phyloP scores from a whole-genome alignment of 768 basidiomycete genomes.

The Cystobasidium tubakii region DNA sequence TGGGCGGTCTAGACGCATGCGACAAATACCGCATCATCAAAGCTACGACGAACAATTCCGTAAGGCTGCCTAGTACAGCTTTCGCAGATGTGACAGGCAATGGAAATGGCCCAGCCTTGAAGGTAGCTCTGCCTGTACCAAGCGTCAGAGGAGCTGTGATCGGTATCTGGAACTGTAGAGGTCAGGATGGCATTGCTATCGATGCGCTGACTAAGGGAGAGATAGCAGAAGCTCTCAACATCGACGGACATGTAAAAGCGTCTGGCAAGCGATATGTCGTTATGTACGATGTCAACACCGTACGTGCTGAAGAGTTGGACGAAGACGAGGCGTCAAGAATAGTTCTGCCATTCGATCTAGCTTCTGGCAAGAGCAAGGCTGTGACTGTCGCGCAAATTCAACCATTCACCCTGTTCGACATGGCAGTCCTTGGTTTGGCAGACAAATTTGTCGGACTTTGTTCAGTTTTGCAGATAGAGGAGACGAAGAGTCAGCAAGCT shows the following conservation, averaged over 20 bases:
- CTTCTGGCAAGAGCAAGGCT: neutral
- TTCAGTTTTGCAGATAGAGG: neutral
- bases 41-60: neutral
- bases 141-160: slow-evolving; percentile 33
- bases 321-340: neutral
- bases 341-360: slow-evolving; percentile 2
- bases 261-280: neutral
- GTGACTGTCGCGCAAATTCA: slow-evolving; percentile 23
- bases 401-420: neutral
- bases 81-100: slow-evolving; percentile 30
- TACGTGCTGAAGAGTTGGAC: neutral
- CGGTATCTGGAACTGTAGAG: slow-evolving; percentile 41
- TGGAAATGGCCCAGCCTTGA: slow-evolving; percentile 21
- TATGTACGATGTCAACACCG: neutral
- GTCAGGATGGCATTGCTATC: neutral
- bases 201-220: slow-evolving; percentile 34
- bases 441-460: slow-evolving; percentile 22
- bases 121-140: slow-evolving; percentile 30
- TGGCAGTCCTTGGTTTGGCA: slow-evolving; percentile 19
- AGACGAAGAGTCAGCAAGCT: neutral
- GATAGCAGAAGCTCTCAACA: slow-evolving; percentile 31
- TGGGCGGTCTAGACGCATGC: neutral
- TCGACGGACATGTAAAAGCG: neutral
- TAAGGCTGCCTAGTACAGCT: slow-evolving; percentile 2
- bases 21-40: slow-evolving; percentile 7